phyloP scores from a whole-genome alignment of 2,329 filamentous ascomycete genomes.

The Cladosporium sp. region DNA sequence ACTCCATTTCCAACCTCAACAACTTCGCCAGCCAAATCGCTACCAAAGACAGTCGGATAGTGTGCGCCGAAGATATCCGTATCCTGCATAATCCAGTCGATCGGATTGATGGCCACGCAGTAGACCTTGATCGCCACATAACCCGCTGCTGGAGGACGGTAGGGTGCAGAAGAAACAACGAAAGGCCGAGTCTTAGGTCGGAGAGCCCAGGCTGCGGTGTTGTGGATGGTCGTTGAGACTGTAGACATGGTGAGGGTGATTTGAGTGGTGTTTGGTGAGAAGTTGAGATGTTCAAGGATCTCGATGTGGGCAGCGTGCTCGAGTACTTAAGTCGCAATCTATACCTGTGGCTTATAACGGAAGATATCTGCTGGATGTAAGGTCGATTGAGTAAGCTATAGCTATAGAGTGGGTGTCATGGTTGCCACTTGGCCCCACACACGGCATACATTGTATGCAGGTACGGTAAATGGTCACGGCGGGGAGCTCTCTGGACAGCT shows the following conservation, averaged over 20 bases:
- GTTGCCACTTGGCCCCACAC: neutral
- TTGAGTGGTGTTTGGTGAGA: too few relatives aligned
- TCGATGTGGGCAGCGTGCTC: too few relatives aligned
- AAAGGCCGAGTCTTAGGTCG: conserved; percentile 29
- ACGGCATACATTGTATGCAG: neutral
- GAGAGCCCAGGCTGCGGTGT: conserved; percentile 35
- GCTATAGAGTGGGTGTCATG: neutral
- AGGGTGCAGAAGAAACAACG: conserved; percentile 35
- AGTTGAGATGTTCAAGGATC: too few relatives aligned
- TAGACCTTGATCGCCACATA: conserved; percentile 39
- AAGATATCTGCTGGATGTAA: neutral
- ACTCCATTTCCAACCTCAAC: conserved; percentile 27
- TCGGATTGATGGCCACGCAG: conserved; percentile 36
- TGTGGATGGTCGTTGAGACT: conserved; percentile 14
- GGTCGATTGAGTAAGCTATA: neutral
- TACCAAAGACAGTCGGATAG: conserved; percentile 22
- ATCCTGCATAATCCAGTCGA: conserved; percentile 37
- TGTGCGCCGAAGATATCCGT: conserved; percentile 31
- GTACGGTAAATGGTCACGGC: neutral
- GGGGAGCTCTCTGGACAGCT: too few relatives aligned
- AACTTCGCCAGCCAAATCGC: conserved; percentile 27
- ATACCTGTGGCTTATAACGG: neutral
- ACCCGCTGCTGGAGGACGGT: conserved; percentile 30
- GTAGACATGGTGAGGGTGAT: neutral
- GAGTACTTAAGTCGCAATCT: too few relatives aligned